phyloP scores from a whole-genome alignment of 768 basidiomycete genomes.

The Serendipita sp. region DNA sequence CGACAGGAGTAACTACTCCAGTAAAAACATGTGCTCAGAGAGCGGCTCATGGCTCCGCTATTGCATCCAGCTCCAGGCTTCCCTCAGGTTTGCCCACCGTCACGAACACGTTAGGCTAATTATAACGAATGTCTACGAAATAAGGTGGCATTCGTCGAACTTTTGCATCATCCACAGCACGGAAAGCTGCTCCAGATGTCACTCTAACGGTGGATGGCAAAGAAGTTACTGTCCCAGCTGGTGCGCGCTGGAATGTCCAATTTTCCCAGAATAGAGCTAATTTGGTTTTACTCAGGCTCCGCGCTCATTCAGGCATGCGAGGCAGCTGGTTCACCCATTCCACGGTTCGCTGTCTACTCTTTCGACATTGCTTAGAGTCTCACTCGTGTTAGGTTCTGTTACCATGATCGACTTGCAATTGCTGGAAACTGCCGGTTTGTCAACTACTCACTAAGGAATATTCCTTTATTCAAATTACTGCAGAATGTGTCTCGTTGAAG shows the following conservation, averaged over 20 bases:
- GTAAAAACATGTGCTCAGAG: constrained; percentile 4
- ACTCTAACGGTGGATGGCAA: constrained; percentile 94
- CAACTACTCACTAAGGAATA: constrained; percentile 7
- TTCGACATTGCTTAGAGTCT: not conserved
- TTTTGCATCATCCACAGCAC: constrained; percentile 48
- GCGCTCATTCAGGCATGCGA: constrained; percentile 96
- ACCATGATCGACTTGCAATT: constrained; percentile 87
- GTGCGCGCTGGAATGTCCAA: constrained; percentile 30
- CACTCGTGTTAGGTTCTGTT: constrained; percentile 45
- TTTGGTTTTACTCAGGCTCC: constrained; percentile 37
- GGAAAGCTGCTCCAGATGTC: constrained; percentile 47
- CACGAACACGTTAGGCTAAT: not conserved
- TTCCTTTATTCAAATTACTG: constrained; percentile 8
- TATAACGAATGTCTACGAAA: not conserved
- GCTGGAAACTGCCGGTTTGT: constrained; percentile 88
- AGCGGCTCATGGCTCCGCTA: not conserved
- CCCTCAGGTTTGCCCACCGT: not conserved
- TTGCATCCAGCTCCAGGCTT: not conserved
- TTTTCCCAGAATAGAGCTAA: constrained; percentile 10
- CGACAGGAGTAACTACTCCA: not conserved
- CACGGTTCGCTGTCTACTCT: constrained; percentile 36
- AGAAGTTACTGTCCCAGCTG: constrained; percentile 93
- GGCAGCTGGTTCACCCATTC: constrained; percentile 68
- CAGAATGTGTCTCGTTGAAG: constrained; percentile 98
- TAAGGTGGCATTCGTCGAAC: constrained; percentile 22